Evolutionary conservation across 306 rosid species (phyloP), one percentile per base, ranked within the genome.

Genomic region (Prunus davidiana): DNA sequence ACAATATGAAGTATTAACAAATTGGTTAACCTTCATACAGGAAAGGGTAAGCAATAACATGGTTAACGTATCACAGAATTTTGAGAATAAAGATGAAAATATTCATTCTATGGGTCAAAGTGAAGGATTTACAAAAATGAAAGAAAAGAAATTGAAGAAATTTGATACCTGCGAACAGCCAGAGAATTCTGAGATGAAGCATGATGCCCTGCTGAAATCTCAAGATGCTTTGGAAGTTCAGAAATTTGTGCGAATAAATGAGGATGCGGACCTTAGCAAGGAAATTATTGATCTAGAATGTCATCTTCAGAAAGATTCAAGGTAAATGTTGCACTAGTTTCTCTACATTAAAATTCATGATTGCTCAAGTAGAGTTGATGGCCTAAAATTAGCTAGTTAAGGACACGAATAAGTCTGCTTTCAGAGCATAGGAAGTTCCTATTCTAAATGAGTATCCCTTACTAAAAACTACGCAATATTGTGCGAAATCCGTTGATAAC

Each of bases 1-100:
- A 41, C 49, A 52, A 54, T 70, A 30, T 6, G 51, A 27, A 19
- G 50, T 32, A 64, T 24, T 34, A 64, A 32, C 51, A 65, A 66
- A 58, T 45, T 68, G 77, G 72, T 84, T 18, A 51, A 78, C 77
- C 73, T 83, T 81, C 69, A 54, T 89, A 79, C 85, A 94, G 97
- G 93, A 86, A 83, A 83, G 78, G 54, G 82, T 84, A 81, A 81
- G 84, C 81, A 84, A 80, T 69, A 80, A 80, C 76, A 81, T 82
- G 68, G 87, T 60, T 32, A 80, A 67, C 68, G 71, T 54, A 57
- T 71, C 77, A 6, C 85, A 81, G 66, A 86, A 65, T 63, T 74
- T 67, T 73, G 72, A 77, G 51, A 79, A 62, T 57, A 71, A 52
- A 43, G 66, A 43, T 54, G 87, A 87, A 60, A 74, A 52, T 64